Conservation (phyloP, 1,139 yeast species). For the Petasospora fabianii region DNA sequence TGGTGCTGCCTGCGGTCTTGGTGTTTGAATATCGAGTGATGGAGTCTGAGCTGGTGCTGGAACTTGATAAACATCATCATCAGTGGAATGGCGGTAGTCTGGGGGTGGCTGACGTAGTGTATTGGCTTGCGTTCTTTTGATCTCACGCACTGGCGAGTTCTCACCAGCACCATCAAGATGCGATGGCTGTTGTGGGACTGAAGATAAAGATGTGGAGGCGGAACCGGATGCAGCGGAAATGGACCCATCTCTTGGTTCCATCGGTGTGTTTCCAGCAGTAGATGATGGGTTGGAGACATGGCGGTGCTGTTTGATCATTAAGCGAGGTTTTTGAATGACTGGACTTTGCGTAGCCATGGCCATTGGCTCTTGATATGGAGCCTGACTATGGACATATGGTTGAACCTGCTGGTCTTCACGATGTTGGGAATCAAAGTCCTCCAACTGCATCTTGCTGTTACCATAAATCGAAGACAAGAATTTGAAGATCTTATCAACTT, state of each 20-base stretch:
- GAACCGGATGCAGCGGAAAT: too few relatives aligned
- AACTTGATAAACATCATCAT: constrained; percentile 6
- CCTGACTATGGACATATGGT: neutral
- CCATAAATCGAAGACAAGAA: constrained; percentile 86
- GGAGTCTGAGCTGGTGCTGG: too few relatives aligned
- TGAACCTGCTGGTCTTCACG: constrained; percentile 1
- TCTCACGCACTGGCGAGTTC: constrained; percentile 22
- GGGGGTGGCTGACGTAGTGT: constrained; percentile 4
- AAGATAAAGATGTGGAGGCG: too few relatives aligned
- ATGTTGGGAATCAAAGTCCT: neutral
- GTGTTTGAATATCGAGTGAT: too few relatives aligned
- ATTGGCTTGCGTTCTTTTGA: constrained; percentile 15
- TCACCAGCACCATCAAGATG: constrained; percentile 6
- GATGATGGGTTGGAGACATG: constrained; percentile 15
- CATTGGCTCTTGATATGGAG: neutral
- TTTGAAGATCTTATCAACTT: constrained; percentile 81
- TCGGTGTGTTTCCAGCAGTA: constrained; percentile 3
- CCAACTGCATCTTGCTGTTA: constrained; percentile 26
- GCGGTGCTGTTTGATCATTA: constrained; percentile 34
- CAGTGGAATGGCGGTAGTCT: too few relatives aligned
- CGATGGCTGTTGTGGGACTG: constrained; percentile 1
- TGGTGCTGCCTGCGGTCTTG: neutral
- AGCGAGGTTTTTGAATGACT: constrained; percentile 16
- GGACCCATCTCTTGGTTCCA: too few relatives aligned
- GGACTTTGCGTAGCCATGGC: neutral